These are phyloP conservation scores for Plenodomus tracheiphilus DNA, from an alignment of 2,329 filamentous ascomycete genomes.

Conservation along the genomic window DNA sequence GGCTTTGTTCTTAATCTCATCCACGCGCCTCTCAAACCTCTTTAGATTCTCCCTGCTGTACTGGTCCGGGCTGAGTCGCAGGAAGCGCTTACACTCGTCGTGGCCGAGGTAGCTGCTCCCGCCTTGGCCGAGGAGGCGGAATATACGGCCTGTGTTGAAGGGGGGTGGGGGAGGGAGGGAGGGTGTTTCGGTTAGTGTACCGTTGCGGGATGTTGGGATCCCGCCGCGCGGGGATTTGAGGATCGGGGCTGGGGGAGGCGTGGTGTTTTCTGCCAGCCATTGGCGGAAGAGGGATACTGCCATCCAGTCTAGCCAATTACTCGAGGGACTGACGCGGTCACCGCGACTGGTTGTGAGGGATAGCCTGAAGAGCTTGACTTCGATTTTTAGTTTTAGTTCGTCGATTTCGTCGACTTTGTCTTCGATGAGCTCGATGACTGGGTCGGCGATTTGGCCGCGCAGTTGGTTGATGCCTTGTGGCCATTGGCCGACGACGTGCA, in stretches of 20 bases:
- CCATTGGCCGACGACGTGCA: constrained; percentile 96
- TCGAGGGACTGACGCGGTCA: constrained; percentile 78
- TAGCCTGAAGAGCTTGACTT: constrained; percentile 80
- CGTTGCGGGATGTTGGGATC: constrained; percentile 29
- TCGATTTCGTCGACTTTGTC: constrained; percentile 93
- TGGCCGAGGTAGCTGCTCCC: constrained; percentile 71
- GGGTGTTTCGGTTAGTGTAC: constrained; percentile 14
- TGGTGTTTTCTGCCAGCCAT: constrained; percentile 90
- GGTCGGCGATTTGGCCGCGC: constrained; percentile 68
- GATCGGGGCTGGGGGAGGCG: constrained; percentile 64
- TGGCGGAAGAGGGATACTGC: constrained; percentile 85
- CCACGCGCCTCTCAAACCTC: constrained; percentile 82
- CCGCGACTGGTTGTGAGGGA: constrained; percentile 77
- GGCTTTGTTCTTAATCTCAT: constrained; percentile 85
- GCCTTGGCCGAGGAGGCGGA: constrained; percentile 72
- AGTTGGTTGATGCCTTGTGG: constrained; percentile 78
- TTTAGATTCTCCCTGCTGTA: constrained; percentile 86
- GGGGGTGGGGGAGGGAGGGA: constrained; percentile 48
- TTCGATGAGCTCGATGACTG: constrained; percentile 86
- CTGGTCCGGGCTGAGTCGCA: constrained; percentile 79
- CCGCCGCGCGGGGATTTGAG: constrained; percentile 51
- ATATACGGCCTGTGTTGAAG: constrained; percentile 71
- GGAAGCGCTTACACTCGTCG: constrained; percentile 87
- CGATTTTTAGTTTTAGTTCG: constrained; percentile 77
- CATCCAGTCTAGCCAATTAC: constrained; percentile 86